phyloP scores from a whole-genome alignment of 768 basidiomycete species.

The Thelephora aurantiotincta region DNA sequence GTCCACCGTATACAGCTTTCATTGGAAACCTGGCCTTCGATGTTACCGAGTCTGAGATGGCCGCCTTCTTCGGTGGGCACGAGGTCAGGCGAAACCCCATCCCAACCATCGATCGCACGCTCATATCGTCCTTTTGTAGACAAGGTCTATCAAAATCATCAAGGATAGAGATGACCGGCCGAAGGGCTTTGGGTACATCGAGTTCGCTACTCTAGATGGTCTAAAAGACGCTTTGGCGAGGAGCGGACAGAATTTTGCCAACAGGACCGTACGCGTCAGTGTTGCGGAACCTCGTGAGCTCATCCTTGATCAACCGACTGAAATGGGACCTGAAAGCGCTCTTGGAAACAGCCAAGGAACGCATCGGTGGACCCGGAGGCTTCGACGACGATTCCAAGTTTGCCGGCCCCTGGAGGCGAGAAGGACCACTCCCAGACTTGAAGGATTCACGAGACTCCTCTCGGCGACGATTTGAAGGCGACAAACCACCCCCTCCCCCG shows the following conservation, averaged over 20 bases:
- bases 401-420: conserved; percentile 73
- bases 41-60: conserved; percentile 71
- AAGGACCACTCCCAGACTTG: conserved; percentile 68
- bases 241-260: conserved; percentile 61
- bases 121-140: conserved; percentile 23
- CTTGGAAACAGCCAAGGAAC: conserved; percentile 54
- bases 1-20: conserved; percentile 93
- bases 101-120: not conserved
- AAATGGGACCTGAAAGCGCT: conserved; percentile 6
- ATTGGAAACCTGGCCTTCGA: conserved; percentile 94
- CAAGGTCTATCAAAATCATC: conserved; percentile 85
- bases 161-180: conserved; percentile 87
- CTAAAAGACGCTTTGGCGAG: conserved; percentile 73
- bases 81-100: conserved; percentile 27
- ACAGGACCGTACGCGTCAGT: conserved; percentile 75
- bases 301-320: conserved; percentile 1
- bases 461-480: conserved; percentile 53
- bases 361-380: conserved; percentile 32
- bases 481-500: conserved; percentile 27
- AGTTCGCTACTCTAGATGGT: conserved; percentile 78
- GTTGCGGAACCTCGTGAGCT: conserved; percentile 90
- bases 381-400: conserved; percentile 71
- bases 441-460: conserved; percentile 48
- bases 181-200: conserved; percentile 96
- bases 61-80: conserved; percentile 58